Percentiles rank a stretch among this genome's conserved stretches.
Evolutionary conservation across 2,329 filamentous ascomycete species (phyloP).

Genomic region (Claviceps spartinae): DNA sequence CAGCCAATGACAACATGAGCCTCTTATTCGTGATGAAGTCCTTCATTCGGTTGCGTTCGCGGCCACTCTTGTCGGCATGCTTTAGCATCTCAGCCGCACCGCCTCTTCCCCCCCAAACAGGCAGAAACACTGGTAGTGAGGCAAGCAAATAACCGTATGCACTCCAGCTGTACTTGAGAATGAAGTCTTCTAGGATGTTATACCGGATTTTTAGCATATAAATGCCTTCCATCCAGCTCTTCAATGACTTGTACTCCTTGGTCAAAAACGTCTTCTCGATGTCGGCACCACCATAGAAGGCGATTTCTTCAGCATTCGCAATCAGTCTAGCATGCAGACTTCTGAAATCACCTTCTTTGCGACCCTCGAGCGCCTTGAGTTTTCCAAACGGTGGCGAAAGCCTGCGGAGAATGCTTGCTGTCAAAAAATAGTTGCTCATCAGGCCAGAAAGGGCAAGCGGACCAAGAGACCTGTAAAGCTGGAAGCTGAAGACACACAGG

Average conservation of each 20-base stretch:
- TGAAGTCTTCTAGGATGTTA: constrained; percentile 97
- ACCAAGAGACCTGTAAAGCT: constrained; percentile 82
- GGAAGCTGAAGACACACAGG: constrained; percentile 94
- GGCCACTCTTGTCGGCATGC: constrained; percentile 34
- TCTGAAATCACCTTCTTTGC: constrained; percentile 89
- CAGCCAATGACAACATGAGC: constrained; percentile 91
- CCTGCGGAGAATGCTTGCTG: constrained; percentile 74
- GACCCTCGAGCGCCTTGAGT: constrained; percentile 87
- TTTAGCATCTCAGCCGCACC: constrained; percentile 54
- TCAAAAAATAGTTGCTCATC: constrained; percentile 85
- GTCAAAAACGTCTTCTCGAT: constrained; percentile 91
- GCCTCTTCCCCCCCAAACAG: constrained; percentile 79
- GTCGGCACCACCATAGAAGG: constrained; percentile 90
- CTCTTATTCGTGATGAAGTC: constrained; percentile 99
- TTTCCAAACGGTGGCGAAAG: constrained; percentile 94
- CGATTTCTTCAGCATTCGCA: constrained; percentile 93
- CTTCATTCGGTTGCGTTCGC: constrained; percentile 83
- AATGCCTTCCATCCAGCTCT: constrained; percentile 95
- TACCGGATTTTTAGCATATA: constrained; percentile 97
- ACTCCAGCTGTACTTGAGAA: constrained; percentile 97
- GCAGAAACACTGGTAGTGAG: constrained; percentile 84
- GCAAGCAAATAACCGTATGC: constrained; percentile 92
- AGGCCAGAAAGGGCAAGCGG: constrained; percentile 77
- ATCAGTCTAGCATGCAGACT: constrained; percentile 83
- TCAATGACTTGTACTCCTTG: constrained; percentile 81